Base-by-base conservation (phyloP, 129 eudicot genomes). In the Scalesia atractyloides region DNA sequence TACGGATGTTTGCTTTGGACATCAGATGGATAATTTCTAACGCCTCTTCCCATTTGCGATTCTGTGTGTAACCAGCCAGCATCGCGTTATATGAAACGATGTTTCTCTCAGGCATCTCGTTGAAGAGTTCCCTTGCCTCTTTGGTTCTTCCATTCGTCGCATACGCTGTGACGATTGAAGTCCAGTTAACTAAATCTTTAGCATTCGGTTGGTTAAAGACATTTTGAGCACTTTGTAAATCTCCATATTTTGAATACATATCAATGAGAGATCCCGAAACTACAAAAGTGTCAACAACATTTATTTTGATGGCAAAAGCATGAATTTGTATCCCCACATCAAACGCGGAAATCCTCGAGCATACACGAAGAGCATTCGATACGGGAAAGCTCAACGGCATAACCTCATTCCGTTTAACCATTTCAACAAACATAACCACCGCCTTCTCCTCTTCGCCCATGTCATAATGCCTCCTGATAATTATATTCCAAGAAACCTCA, bases 401-500 rank as follows among this genome's bases (percentile, higher is more conserved):
- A 66, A 80, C 78, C 36, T 81, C 66, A 60, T 85, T 86, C 19
- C 24, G 59, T 26, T 82, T 76, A 15, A 89, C 58, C 90, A 84
- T 82, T 37, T 77, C 52, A 5, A 48, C 78, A 65, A 92, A 89
- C 88, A 92, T 60, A 65, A 57, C 50, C 20, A 87, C 70, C 0
- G 90, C 90, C 64, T 82, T 85, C 49, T 48, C 60, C 34, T 79
- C 90, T 54, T 87, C 69, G 13, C 88, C 91, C 66, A 70, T 69
- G 59, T 92, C 96, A 57, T 89, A 78, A 82, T 85, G 81, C 83
- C 96, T 76, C 80, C 96, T 87, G 43, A 92, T 75, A 53, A 92
- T 84, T 84, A 89, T 88, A 87, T 92, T 89, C 98, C 98, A 92
- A 7, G 98, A 79, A 67, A 92, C 76, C 51, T 62, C 89, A 82